Base-by-base conservation (phyloP, 2,329 filamentous ascomycete species). In the Ophiosphaerella herpotricha region DNA sequence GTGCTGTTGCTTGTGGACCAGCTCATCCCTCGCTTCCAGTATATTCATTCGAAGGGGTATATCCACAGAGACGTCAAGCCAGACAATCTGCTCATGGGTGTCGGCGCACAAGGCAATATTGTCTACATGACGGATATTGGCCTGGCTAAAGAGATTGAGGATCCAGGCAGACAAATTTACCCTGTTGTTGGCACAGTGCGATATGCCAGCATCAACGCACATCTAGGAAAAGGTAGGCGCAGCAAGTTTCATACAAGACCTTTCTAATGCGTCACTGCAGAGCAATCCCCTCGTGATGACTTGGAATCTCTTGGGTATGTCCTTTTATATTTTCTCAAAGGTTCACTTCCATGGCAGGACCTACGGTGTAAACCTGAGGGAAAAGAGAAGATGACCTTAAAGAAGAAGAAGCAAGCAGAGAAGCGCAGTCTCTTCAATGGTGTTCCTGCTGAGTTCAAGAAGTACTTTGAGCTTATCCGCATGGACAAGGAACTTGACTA, bases 21-120 rank as follows among this genome's bases (percentile, higher is more conserved):
- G 80, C 87, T 97, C 75, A 97, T 99, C 75, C 97, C 93, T 61
- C 92, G 94, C 68, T 97, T 99, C 77, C 93, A 99, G 79, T 97
- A 97, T 80, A 99, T 99, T 69, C 94, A 99, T 76, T 94, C 94
- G 81, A 97, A 97, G 80, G 97, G 91, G 7, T 97, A 97, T 77
- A 97, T 97, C 75, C 94, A 99, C 80, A 92, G 94, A 78, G 94
- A 99, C 77, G 99, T 99, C 82, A 99, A 99, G 84, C 94, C 94
- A 32, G 94, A 99, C 82, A 97, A 99, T 84, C 97, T 97, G 80
- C 82, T 97, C 42, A 97, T 97, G 93, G 93, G 93, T 57, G 97
- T 97, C 68, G 94, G 94, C 73, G 97, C 97, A 85, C 91, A 93
- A 71, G 94, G 94, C 61, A 99, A 97, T 80, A 93, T 97, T 81